phyloP scores from a whole-genome alignment of 2,329 filamentous ascomycete genomes.

The Trichoderma afroharzianum region DNA sequence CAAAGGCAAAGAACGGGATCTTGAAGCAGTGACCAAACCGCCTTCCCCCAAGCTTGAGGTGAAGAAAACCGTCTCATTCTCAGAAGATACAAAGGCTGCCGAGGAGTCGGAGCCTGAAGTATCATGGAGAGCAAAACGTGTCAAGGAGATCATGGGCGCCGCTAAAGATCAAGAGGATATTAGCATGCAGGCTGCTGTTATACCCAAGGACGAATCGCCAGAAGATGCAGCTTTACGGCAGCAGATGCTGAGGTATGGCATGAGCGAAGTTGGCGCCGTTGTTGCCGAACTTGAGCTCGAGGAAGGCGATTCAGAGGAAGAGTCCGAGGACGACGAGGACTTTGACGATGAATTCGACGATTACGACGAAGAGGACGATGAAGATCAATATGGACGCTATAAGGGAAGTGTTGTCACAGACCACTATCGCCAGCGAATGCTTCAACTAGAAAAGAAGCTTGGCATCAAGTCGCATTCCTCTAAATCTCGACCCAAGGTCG shows the following conservation, averaged over 20 bases:
- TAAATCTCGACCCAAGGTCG: conserved; percentile 57
- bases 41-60: background rate
- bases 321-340: conserved; percentile 52
- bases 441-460: conserved; percentile 75
- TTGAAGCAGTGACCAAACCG: background rate
- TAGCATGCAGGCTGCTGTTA: conserved; percentile 45
- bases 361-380: conserved; percentile 56
- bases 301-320: conserved; percentile 55
- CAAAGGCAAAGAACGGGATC: background rate
- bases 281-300: conserved; percentile 89
- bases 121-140: conserved; percentile 42
- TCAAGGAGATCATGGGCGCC: conserved; percentile 55
- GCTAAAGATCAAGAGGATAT: conserved; percentile 53
- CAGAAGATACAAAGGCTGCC: conserved; percentile 54
- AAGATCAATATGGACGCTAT: conserved; percentile 73
- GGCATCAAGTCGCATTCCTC: conserved; percentile 52
- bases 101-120: conserved; percentile 34
- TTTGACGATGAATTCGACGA: conserved; percentile 52
- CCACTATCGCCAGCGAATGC: conserved; percentile 78
- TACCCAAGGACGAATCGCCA: conserved; percentile 69
- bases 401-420: conserved; percentile 65
- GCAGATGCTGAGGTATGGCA: conserved; percentile 87
- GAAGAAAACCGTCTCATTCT: conserved; percentile 62
- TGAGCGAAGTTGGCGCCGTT: conserved; percentile 84
- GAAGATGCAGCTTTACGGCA: conserved; percentile 78